These are phyloP conservation scores for Leccinum pachyderme DNA, from an alignment of 1,284 basidiomycete genomes.

Conservation along the genomic window DNA sequence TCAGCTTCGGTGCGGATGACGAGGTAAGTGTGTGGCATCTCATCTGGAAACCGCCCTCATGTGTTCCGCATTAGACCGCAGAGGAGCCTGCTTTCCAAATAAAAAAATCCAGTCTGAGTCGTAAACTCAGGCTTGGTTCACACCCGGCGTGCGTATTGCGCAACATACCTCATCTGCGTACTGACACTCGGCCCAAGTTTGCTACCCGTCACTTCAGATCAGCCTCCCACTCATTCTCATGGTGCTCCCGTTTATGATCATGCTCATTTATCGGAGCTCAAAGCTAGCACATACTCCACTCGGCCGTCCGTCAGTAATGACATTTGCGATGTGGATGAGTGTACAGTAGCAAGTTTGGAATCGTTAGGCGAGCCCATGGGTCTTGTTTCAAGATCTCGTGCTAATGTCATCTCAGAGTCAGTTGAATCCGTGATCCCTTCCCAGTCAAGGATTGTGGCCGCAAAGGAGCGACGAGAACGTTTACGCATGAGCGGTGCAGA, in stretches of 20 bases:
- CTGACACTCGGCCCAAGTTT: constrained; percentile 23
- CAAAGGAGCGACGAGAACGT: constrained; percentile 77
- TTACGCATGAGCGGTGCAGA: constrained; percentile 47
- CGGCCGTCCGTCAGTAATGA: constrained; percentile 44
- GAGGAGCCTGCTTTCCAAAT: constrained; percentile 66
- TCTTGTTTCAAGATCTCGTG: neutral
- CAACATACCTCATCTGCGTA: constrained; percentile 5
- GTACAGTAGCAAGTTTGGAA: constrained; percentile 36
- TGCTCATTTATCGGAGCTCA: constrained; percentile 79
- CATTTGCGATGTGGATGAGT: constrained; percentile 47
- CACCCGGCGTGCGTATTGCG: constrained; percentile 45
- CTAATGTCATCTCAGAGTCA: constrained; percentile 14
- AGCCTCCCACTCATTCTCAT: constrained; percentile 44
- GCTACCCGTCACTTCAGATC: constrained; percentile 46
- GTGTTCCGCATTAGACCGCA: constrained; percentile 42
- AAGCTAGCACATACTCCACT: constrained; percentile 71
- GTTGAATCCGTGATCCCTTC: constrained; percentile 63
- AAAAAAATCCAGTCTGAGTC: constrained; percentile 74
- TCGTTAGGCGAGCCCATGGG: constrained; percentile 37
- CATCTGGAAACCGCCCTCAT: constrained; percentile 21
- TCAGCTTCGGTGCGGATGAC: constrained; percentile 84
- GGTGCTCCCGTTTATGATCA: constrained; percentile 67
- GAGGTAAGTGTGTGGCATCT: constrained; percentile 50
- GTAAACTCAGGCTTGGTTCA: constrained; percentile 56
- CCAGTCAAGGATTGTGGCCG: constrained; percentile 71